A percentile compares a stretch with the other conserved stretches of the same genome.
Conservation (phyloP, 2,329 filamentous ascomycete genomes). For the Colletotrichum siamense region DNA sequence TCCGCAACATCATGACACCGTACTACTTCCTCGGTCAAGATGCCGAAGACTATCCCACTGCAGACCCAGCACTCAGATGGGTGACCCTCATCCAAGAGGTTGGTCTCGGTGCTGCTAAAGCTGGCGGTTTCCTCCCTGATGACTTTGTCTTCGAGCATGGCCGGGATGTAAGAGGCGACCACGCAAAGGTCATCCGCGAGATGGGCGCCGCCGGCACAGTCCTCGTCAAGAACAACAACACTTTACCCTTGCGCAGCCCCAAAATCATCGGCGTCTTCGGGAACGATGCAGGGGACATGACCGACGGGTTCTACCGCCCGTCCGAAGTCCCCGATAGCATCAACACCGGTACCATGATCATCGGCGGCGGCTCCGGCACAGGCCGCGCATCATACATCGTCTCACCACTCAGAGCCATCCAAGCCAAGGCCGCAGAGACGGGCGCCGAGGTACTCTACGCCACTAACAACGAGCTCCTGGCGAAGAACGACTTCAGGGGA, state of each 20-base stretch:
- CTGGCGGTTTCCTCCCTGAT: conserved; percentile 19
- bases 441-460: conserved; percentile 42
- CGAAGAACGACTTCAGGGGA: conserved; percentile 48
- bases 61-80: conserved; percentile 35
- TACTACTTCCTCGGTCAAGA: conserved; percentile 84
- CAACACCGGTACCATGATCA: conserved; percentile 24
- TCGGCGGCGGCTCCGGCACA: conserved; percentile 62
- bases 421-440: conserved; percentile 45
- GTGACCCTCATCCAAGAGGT: background rate
- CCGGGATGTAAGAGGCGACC: conserved; percentile 56
- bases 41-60: conserved; percentile 61
- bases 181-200: conserved; percentile 59
- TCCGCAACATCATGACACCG: conserved; percentile 75
- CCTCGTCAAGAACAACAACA: conserved; percentile 72
- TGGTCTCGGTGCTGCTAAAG: conserved; percentile 6
- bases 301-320: background rate
- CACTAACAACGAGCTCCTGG: conserved; percentile 33
- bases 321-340: background rate
- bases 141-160: conserved; percentile 44
- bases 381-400: conserved; percentile 57
- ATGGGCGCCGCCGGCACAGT: conserved; percentile 65
- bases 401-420: conserved; percentile 59
- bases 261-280: conserved; percentile 32
- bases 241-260: conserved; percentile 62
- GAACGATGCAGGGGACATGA: conserved; percentile 25